Conservation (phyloP, 345 rosid species). For the Syzygium aqueum region DNA sequence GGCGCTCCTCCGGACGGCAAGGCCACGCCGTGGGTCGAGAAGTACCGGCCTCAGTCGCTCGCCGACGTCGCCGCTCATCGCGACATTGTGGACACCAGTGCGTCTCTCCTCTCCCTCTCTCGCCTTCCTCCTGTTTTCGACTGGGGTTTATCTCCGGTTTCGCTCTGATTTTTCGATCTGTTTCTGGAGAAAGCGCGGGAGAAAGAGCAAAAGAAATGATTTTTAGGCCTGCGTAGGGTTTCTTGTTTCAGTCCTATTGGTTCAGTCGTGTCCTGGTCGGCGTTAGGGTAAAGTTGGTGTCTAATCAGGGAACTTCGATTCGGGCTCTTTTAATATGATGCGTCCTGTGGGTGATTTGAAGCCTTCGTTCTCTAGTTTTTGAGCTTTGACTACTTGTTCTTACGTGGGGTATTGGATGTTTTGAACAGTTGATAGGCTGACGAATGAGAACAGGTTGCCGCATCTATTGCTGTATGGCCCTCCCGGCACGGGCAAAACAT, state of each 20-base stretch:
- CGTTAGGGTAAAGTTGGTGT: neutral
- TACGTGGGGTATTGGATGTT: neutral
- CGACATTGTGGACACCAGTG: slow-evolving; percentile 95
- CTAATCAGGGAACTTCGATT: neutral
- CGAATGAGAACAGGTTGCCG: slow-evolving; percentile 88
- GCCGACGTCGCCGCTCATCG: slow-evolving; percentile 98
- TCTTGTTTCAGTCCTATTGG: neutral
- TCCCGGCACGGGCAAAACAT: slow-evolving; percentile 98
- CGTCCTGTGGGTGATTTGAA: neutral
- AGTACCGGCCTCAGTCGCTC: slow-evolving; percentile 93
- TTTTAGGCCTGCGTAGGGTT: neutral
- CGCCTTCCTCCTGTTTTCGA: slow-evolving; percentile 13
- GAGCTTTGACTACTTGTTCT: neutral
- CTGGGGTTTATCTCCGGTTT: neutral
- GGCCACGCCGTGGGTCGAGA: slow-evolving; percentile 93
- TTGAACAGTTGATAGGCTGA: slow-evolving; percentile 78
- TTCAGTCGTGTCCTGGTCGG: neutral
- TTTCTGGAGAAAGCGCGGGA: neutral
- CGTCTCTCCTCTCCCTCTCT: neutral
- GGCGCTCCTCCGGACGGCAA: slow-evolving; percentile 27
- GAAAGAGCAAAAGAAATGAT: neutral
- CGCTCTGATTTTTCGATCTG: neutral
- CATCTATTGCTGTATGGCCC: slow-evolving; percentile 93
- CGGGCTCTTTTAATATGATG: neutral
- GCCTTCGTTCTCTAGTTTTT: neutral